Evolutionary conservation across 371 early-diverging fungal species (phyloP), one percentile per base, ranked within the genome.

Genomic region (Apophysomyces variabilis): DNA sequence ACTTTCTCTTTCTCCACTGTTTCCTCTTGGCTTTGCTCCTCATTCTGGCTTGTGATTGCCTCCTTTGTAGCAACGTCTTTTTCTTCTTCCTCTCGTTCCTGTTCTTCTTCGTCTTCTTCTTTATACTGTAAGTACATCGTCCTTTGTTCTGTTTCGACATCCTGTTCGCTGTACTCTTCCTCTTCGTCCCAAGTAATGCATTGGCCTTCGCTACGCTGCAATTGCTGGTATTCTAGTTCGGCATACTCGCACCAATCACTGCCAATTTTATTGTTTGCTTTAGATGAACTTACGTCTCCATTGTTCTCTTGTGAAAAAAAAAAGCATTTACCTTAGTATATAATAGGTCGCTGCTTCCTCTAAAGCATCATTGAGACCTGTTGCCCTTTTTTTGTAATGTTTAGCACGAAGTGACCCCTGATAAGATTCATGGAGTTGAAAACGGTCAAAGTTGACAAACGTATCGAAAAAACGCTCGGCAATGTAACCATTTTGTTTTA

Each of bases 391-490:
- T 41, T 77, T 56, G 44, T 80, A 66, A 8, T 69, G 73, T 47
- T 76, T 80, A 1, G 72, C 67, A 12, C 78, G 76, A 21, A 77
- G 66, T 0, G 73, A 62, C 1, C 74, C 75, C 47, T 80, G 79
- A 14, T 71, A 72, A 4, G 78, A 72, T 50, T 83, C 84, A 47
- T 83, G 84, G 18, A 80, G 60, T 58, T 76, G 78, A 59, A 83
- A 75, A 32, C 74, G 73, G 26, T 80, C 77, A 58, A 83, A 72
- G 46, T 78, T 79, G 9, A 75, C 38, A 68, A 83, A 83, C 1
- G 80, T 83, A 54, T 83, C 84, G 60, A 80, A 79, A 41, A 83
- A 83, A 4, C 81, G 67, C 64, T 83, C 84, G 13, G 84, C 84
- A 39, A 77, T 59, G 11, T 70, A 74, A 0, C 78, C 72, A 57